Evolutionary conservation across 2,329 filamentous ascomycete genomes (phyloP), one percentile per base, ranked within the genome.

Genomic region (Moelleriella libera): DNA sequence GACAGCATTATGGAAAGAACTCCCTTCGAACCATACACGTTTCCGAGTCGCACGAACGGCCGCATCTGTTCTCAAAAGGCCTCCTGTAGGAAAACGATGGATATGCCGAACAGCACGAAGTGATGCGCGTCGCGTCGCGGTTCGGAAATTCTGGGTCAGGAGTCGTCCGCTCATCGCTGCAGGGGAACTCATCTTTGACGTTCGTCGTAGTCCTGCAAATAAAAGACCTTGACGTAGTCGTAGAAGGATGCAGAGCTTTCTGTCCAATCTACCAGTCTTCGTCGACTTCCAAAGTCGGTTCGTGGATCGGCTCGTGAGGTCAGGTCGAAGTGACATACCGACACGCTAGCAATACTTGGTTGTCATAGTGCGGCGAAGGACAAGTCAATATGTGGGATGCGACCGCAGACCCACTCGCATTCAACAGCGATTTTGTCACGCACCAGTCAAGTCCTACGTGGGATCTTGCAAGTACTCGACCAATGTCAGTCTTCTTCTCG

Each of bases 1-100:
- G 44, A 83, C 79, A 39, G 76, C 75, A 70, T 95, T 94, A 65
- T 95, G 89, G 55, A 95, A 87, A 28, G 82, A 76, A 59, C 87
- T 92, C 45, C 84, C 85, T 10, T 82, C 72, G n/a, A 86, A 82
- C 83, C 85, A 92, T 63, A 82, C 74, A 51, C 82, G 77, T 48
- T 75, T 71, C 62, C 76, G 68, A 59, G 78, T 70, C 60, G 75
- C 68, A 58, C 80, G 75, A 55, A 80, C 70, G 55, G 76, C 70
- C 51, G 75, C 72, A 66, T 86, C 77, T 54, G 80, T 72, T 56
- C 80, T 74, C 50, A 87, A 72, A 37, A 88, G 74, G 30, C 84
- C 83, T 48, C 82, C 81, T 11, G 80, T 78, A 34, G 81, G 76
- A 50, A 82, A 71, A 52, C 73, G 79, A 65, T 85, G 80, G 55